phyloP scores from a whole-genome alignment of 1,139 yeast genomes.

The Groenewaldozyma sp. region DNA sequence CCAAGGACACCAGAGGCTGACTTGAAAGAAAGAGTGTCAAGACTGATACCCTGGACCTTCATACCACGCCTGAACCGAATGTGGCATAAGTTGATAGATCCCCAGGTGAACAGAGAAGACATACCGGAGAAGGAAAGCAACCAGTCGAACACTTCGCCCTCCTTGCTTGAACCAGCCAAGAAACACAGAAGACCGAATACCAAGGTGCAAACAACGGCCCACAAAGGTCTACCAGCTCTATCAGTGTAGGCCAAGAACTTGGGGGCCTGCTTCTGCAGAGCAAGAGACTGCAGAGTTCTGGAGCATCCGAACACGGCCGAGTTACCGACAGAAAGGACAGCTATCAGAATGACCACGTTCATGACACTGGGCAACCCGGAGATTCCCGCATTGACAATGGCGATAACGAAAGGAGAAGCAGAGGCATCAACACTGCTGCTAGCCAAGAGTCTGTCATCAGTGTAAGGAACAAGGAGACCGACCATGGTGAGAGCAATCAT shows the following conservation, averaged over 20 bases:
- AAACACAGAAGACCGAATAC: constrained; percentile 59
- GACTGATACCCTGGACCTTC: constrained; percentile 50
- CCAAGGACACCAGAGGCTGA: constrained; percentile 68
- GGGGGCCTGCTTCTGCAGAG: constrained; percentile 75
- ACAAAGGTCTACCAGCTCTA: constrained; percentile 62
- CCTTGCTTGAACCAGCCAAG: constrained; percentile 58
- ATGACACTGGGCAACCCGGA: constrained; percentile 55
- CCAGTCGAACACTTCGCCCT: constrained; percentile 68
- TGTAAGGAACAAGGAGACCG: constrained; percentile 61
- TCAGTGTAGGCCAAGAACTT: constrained; percentile 61
- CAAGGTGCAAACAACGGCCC: constrained; percentile 50
- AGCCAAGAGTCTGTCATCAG: constrained; percentile 37
- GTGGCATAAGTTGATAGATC: constrained; percentile 61
- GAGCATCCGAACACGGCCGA: constrained; percentile 72
- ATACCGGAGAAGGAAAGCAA: constrained; percentile 70
- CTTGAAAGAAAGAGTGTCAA: constrained; percentile 57
- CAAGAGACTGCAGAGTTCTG: constrained; percentile 70
- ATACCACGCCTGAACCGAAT: constrained; percentile 73
- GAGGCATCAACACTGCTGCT: constrained; percentile 44
- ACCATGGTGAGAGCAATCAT: constrained; percentile 50
- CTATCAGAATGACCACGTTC: constrained; percentile 61
- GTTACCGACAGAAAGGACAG: constrained; percentile 63
- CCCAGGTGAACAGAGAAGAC: constrained; percentile 76
- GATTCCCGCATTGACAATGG: constrained; percentile 48
- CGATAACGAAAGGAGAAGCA: constrained; percentile 69